These are phyloP conservation scores for Claviceps maximensis DNA, from an alignment of 2,329 filamentous ascomycete genomes.

Conservation along the genomic window DNA sequence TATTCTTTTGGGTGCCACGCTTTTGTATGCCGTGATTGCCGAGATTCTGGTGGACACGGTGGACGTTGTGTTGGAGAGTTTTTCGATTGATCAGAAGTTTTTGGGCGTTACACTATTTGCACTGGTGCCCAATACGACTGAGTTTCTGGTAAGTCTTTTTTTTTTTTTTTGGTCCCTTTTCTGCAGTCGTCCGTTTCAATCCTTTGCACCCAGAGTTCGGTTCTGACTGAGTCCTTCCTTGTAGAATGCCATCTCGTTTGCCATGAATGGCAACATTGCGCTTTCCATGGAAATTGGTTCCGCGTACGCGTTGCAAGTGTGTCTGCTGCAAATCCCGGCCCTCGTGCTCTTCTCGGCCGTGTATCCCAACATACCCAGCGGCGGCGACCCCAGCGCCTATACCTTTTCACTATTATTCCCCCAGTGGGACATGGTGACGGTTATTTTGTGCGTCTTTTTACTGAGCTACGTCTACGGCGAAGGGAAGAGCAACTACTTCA, in stretches of 20 bases:
- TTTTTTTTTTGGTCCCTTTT: background rate
- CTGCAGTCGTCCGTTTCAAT: background rate
- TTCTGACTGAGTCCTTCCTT: background rate
- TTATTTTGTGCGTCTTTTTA: constrained; percentile 90
- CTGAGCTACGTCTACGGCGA: constrained; percentile 97
- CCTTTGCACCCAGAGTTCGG: too few relatives aligned
- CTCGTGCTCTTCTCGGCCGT: constrained; percentile 83
- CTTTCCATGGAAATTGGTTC: constrained; percentile 98
- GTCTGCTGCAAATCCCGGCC: constrained; percentile 83
- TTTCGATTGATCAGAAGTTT: constrained; percentile 93
- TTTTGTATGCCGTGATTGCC: constrained; percentile 92
- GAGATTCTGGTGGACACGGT: constrained; percentile 96
- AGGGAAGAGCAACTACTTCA: constrained; percentile 99
- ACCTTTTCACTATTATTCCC: constrained; percentile 87
- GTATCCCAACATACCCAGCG: constrained; percentile 35
- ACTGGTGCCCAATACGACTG: constrained; percentile 92
- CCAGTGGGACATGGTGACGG: constrained; percentile 97
- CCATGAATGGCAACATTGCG: constrained; percentile 98
- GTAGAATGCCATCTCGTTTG: constrained; percentile 94
- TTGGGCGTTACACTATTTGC: constrained; percentile 93
- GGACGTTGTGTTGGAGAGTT: constrained; percentile 83
- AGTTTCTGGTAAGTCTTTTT: constrained; percentile 62
- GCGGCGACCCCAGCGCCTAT: constrained; percentile 35
- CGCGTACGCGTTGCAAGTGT: constrained; percentile 91
- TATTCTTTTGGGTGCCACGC: constrained; percentile 75